A percentile compares a stretch with the other conserved stretches of the same genome.
Conservation (phyloP, 352 stramenopile species). For the Phytopythium boreale region DNA sequence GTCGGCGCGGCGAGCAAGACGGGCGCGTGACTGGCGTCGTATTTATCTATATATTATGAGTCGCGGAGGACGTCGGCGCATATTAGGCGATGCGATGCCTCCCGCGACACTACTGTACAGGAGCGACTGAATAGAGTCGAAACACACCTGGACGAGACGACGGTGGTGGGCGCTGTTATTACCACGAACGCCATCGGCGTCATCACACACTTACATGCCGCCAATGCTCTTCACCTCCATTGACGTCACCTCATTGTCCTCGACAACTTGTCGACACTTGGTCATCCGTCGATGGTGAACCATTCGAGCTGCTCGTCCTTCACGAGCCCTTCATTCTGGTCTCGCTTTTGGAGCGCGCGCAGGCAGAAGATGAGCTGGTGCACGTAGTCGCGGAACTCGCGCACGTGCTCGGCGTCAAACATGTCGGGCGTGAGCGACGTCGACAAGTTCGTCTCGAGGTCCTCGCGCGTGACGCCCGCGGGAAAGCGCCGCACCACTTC, state of each 20-base stretch:
- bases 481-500: conserved; percentile 65
- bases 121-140: not conserved
- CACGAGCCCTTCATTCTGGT: conserved; percentile 37
- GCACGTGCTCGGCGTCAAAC: conserved; percentile 66
- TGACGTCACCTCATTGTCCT: not conserved
- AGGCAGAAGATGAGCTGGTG: conserved; percentile 76
- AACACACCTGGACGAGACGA: not conserved
- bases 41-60: conserved; percentile 7
- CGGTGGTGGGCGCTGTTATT: not conserved
- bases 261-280: not conserved
- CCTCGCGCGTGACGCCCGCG: conserved; percentile 42
- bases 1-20: not conserved
- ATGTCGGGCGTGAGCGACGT: conserved; percentile 48
- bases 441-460: conserved; percentile 44
- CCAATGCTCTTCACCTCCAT: not conserved
- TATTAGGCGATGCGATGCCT: not conserved
- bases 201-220: not conserved
- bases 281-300: conserved; percentile 49
- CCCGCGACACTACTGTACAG: not conserved
- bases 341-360: conserved; percentile 49
- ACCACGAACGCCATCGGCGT: not conserved
- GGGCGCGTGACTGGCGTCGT: not conserved
- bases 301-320: conserved; percentile 54
- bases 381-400: conserved; percentile 77
- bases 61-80: not conserved